These are phyloP conservation scores for Microdochium bolleyi DNA, from an alignment of 2,329 filamentous ascomycete genomes.

Conservation along the genomic window DNA sequence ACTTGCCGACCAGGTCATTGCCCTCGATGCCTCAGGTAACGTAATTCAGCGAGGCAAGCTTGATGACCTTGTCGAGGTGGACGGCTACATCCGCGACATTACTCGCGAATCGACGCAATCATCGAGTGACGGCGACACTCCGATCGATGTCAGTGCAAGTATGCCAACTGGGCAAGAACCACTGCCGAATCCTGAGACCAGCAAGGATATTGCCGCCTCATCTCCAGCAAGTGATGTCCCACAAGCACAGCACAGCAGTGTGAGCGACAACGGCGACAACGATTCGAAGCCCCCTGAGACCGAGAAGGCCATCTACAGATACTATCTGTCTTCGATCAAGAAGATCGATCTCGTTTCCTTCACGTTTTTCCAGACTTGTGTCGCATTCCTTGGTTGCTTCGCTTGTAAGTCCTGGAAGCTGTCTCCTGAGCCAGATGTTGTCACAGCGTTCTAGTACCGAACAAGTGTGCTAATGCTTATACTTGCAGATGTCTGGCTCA, in stretches of 20 bases:
- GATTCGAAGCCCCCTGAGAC: neutral
- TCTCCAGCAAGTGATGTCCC: neutral
- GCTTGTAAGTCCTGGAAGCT: slow-evolving; percentile 3
- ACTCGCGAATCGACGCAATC: slow-evolving; percentile 9
- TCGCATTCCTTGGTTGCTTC: neutral
- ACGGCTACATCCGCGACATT: slow-evolving; percentile 14
- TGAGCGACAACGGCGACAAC: neutral
- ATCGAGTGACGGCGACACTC: neutral
- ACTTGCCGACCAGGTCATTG: slow-evolving; percentile 31
- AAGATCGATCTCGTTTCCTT: neutral
- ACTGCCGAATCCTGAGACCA: neutral
- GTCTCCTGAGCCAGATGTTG: no score
- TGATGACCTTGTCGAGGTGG: slow-evolving; percentile 20
- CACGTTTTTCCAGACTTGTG: neutral
- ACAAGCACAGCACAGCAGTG: neutral
- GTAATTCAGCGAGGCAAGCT: slow-evolving; percentile 36
- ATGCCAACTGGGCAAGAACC: neutral
- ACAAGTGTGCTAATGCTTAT: no score
- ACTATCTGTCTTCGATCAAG: neutral
- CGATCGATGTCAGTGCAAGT: neutral
- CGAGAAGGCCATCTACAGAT: neutral
- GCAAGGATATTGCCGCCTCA: neutral
- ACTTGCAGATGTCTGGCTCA: slow-evolving; percentile 18
- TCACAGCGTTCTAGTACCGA: no score
- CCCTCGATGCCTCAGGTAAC: slow-evolving; percentile 23